These are phyloP conservation scores for Penicillium soppii DNA, from an alignment of 495 filamentous ascomycete genomes.

Conservation along the genomic window DNA sequence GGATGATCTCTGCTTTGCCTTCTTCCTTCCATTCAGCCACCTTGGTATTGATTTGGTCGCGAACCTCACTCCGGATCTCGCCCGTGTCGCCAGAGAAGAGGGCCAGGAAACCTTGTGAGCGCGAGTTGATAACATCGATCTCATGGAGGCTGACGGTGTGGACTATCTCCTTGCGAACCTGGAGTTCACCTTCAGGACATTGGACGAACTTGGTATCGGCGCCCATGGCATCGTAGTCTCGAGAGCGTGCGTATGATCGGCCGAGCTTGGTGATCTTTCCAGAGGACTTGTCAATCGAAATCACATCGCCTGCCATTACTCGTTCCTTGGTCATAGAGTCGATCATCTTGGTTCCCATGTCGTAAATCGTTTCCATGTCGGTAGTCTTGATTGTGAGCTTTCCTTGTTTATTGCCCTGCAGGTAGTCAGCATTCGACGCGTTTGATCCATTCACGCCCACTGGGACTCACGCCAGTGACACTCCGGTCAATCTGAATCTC, in stretches of 20 bases:
- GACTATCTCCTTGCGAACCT: slow-evolving; percentile 94
- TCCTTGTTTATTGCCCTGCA: slow-evolving; percentile 84
- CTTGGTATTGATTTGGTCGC: slow-evolving; percentile 98
- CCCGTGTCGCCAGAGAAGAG: slow-evolving; percentile 98
- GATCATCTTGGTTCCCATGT: slow-evolving; percentile 99
- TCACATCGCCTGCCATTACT: slow-evolving; percentile 96
- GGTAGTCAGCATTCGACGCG: slow-evolving; percentile 17
- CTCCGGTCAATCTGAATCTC: slow-evolving; percentile 99
- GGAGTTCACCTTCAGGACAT: slow-evolving; percentile 97
- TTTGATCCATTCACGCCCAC: not conserved
- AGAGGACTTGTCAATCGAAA: slow-evolving; percentile 95
- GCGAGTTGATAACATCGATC: slow-evolving; percentile 98
- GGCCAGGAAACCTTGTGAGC: slow-evolving; percentile 93
- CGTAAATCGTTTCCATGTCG: slow-evolving; percentile 99
- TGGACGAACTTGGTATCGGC: slow-evolving; percentile 97
- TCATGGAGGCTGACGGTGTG: slow-evolving; percentile 97
- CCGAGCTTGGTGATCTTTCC: slow-evolving; percentile 97
- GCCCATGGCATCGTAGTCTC: slow-evolving; percentile 99
- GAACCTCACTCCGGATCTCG: slow-evolving; percentile 94
- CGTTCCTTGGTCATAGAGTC: slow-evolving; percentile 98
- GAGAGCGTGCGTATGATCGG: slow-evolving; percentile 85
- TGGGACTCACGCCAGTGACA: slow-evolving; percentile 72
- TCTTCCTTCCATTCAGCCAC: slow-evolving; percentile 99
- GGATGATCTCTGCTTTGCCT: slow-evolving; percentile 96
- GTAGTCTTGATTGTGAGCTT: slow-evolving; percentile 99